These are phyloP conservation scores for Fusarium chaquense DNA, from an alignment of 2,329 filamentous ascomycete species.

Conservation along the genomic window DNA sequence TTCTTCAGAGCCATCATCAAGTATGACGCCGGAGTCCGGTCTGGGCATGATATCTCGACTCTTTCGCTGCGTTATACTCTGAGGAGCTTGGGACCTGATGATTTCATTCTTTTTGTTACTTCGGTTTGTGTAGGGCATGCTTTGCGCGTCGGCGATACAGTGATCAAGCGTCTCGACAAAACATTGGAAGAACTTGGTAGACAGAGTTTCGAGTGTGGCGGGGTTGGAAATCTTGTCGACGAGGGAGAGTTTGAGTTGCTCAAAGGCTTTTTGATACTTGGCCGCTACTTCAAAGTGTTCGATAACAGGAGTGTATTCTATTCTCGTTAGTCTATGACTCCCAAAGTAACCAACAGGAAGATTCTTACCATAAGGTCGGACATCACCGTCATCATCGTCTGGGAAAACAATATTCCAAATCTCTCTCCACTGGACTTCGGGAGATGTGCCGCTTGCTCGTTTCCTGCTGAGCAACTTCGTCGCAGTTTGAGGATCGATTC, in stretches of 20 bases:
- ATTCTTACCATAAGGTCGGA: conserved; percentile 49
- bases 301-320: conserved; percentile 57
- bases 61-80: conserved; percentile 43
- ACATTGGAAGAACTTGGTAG: conserved; percentile 56
- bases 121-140: conserved; percentile 56
- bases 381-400: conserved; percentile 53
- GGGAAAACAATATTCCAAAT: conserved; percentile 59
- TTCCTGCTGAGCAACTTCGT: conserved; percentile 57
- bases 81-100: conserved; percentile 27
- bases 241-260: conserved; percentile 51
- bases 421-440: conserved; percentile 56
- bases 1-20: conserved; percentile 56
- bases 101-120: conserved; percentile 57
- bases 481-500: conserved; percentile 56
- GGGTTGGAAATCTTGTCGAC: conserved; percentile 55
- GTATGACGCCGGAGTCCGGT: conserved; percentile 55
- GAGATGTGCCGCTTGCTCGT: conserved; percentile 54
- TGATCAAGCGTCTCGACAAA: conserved; percentile 56
- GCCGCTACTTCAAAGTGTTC: conserved; percentile 57
- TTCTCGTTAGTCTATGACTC: background rate
- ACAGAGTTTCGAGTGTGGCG: conserved; percentile 54
- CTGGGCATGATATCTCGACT: conserved; percentile 47
- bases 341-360: accelerated
- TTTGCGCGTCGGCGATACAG: conserved; percentile 52
- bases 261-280: conserved; percentile 52